Percentiles rank a stretch among this genome's conserved stretches.
Evolutionary conservation across 1,284 basidiomycete species (phyloP).

Genomic region (Leccinum subrobustum): DNA sequence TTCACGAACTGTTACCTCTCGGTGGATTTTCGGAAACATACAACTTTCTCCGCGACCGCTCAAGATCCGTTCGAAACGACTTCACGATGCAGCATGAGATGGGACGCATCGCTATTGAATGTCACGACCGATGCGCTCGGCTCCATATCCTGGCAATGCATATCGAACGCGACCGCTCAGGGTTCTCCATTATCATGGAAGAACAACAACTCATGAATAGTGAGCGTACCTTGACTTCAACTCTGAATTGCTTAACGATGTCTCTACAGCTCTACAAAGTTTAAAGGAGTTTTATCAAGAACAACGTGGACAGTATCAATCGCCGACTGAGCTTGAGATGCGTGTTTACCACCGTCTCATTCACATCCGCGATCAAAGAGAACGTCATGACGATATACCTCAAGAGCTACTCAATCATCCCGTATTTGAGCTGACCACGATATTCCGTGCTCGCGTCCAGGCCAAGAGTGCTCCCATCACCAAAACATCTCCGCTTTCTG

Average conservation of each 20-base stretch:
- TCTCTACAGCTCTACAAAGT: conserved; percentile 74
- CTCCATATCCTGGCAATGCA: conserved; percentile 92
- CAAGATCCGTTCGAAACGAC: conserved; percentile 88
- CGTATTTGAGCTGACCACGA: conserved; percentile 78
- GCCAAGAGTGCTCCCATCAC: conserved; percentile 75
- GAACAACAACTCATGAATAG: conserved; percentile 90
- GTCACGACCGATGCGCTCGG: conserved; percentile 90
- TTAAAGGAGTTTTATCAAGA: conserved; percentile 95
- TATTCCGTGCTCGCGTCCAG: conserved; percentile 81
- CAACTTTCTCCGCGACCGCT: conserved; percentile 90
- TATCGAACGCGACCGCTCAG: conserved; percentile 57
- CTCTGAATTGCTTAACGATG: conserved; percentile 1
- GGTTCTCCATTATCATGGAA: conserved; percentile 75
- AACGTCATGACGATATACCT: conserved; percentile 82
- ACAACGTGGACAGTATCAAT: conserved; percentile 62
- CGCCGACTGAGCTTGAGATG: conserved; percentile 91
- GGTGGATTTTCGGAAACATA: conserved; percentile 73
- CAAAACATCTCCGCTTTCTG: conserved; percentile 58
- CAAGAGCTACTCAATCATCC: conserved; percentile 68
- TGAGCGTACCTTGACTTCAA: conserved; percentile 38
- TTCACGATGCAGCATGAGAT: conserved; percentile 92
- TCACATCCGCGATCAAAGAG: conserved; percentile 83
- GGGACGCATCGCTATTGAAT: conserved; percentile 80
- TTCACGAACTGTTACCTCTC: conserved; percentile 73
- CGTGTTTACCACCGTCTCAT: conserved; percentile 92